Base-by-base conservation (phyloP, 163 green algal species). In the Chlamydomonas reinhardtii region DNA sequence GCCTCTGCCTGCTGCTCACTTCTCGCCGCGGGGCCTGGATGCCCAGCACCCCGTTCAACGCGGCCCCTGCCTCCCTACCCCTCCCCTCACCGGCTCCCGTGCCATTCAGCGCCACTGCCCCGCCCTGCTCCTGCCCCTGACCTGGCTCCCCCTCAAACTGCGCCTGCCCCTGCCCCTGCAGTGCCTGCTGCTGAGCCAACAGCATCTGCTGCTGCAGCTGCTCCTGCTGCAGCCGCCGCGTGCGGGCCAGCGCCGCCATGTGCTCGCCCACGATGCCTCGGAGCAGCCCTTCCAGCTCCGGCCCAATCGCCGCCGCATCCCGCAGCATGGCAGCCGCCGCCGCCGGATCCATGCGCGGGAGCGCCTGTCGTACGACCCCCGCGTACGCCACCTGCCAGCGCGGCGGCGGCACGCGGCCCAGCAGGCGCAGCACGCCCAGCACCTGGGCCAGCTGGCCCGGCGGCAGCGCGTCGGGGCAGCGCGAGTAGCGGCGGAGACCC, bases 381-480 rank as follows among this genome's bases (percentile, higher is more conserved):
- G 34, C 79, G 52, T 64, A 85, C 52, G 39, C 61, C 19, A 34
- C 24, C 68, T 77, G 68, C 79, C 79, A 85, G 22, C 22, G 39
- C 68, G 68, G 39, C 34, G 79, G 79, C 66, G 79, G 79, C 48
- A 72, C 27, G 4, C 68, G 68, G 66, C 68, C 68, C 68, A 85
- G 68, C 48, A 32, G 39, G 48, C 64, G 52, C 52, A 85, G 79
- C 79, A 85, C 68, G 15, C 37, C 68, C 25, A 69, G 79, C 34
- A 85, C 79, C 52, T 85, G 79, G 25, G 79, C 79, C 52, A 85
- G 52, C 79, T 73, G 48, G 31, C 52, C 31, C 8, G 79, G 79
- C 48, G 79, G 66, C 52, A 85, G 66, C 52, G 52, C 79, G 19
- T 12, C 52, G 12, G 29, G 17, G 48, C 31, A 48, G 24, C 79